Evolutionary conservation across 1,284 basidiomycete genomes (phyloP).

Genomic region (Rhizopogon hawkerae): DNA sequence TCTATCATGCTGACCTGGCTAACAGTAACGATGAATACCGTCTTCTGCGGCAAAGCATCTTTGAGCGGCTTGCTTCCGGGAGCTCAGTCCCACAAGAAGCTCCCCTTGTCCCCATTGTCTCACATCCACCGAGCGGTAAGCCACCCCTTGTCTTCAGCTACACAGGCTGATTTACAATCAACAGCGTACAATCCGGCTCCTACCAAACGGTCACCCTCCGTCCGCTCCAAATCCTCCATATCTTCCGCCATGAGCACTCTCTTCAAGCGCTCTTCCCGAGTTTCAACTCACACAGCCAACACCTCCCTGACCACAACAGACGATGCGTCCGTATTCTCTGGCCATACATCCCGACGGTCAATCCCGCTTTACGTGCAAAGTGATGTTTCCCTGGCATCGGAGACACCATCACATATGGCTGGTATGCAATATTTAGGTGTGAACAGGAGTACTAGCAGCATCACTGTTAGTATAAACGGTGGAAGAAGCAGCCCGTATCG

Average conservation of each 20-base stretch:
- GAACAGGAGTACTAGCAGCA: constrained; percentile 4
- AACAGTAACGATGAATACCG: constrained; percentile 71
- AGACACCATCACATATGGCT: constrained; percentile 10
- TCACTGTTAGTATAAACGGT: not conserved
- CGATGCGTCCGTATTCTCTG: constrained; percentile 45
- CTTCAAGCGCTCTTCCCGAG: constrained; percentile 46
- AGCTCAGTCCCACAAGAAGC: constrained; percentile 50
- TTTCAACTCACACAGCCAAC: constrained; percentile 30
- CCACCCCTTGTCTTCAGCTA: too few relatives aligned
- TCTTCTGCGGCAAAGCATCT: constrained; percentile 64
- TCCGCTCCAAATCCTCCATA: constrained; percentile 52
- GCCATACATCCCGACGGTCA: constrained; percentile 33
- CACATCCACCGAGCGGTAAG: constrained; percentile 12
- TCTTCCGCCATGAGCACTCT: constrained; percentile 52
- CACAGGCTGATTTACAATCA: not conserved
- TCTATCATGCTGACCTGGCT: constrained; percentile 9
- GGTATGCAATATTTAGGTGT: not conserved
- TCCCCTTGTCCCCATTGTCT: constrained; percentile 45
- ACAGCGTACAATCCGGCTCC: constrained; percentile 11
- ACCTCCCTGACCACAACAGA: constrained; percentile 38
- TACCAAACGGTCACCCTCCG: constrained; percentile 46
- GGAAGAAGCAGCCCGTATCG: constrained; percentile 12
- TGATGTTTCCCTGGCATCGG: constrained; percentile 9
- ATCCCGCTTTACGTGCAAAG: constrained; percentile 17
- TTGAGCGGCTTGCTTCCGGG: constrained; percentile 58